phyloP scores from a whole-genome alignment of 176 grass and related monocot species.

The Echinochloa phyllopogon region DNA sequence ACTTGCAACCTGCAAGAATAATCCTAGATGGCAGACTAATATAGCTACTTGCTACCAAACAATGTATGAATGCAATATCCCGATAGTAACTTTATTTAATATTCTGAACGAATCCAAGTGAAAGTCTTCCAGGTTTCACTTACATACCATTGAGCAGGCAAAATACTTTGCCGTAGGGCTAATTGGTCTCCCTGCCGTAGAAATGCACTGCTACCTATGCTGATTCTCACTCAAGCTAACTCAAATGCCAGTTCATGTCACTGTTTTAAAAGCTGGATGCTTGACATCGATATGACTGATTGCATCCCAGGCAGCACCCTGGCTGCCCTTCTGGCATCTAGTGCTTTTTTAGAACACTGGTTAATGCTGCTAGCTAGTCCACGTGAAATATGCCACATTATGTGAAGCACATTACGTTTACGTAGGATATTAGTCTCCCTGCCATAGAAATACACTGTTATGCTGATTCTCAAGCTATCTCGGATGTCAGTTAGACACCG shows the following conservation, averaged over 20 bases:
- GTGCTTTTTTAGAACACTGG: not conserved
- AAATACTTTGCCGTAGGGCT: not conserved
- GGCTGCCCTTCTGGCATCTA: not conserved
- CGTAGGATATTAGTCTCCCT: too few relatives aligned
- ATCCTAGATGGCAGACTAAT: not conserved
- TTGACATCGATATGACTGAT: not conserved
- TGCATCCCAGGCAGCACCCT: not conserved
- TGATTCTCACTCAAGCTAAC: not conserved
- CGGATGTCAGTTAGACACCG: too few relatives aligned
- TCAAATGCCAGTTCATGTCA: not conserved
- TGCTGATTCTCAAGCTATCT: too few relatives aligned
- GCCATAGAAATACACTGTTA: too few relatives aligned
- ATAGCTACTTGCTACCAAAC: not conserved
- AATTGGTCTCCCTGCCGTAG: not conserved
- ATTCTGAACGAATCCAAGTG: not conserved
- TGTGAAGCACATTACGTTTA: not conserved
- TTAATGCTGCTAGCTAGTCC: not conserved
- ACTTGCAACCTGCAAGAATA: slow-evolving; percentile 6
- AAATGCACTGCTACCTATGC: not conserved
- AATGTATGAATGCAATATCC: not conserved
- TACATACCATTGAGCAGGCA: not conserved
- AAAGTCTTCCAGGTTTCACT: not conserved
- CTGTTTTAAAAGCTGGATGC: not conserved
- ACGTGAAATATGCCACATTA: not conserved
- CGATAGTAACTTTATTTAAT: not conserved